Evolutionary conservation across 1,139 yeast species (phyloP).

Genomic region (Geotrichum cucujoidarum): DNA sequence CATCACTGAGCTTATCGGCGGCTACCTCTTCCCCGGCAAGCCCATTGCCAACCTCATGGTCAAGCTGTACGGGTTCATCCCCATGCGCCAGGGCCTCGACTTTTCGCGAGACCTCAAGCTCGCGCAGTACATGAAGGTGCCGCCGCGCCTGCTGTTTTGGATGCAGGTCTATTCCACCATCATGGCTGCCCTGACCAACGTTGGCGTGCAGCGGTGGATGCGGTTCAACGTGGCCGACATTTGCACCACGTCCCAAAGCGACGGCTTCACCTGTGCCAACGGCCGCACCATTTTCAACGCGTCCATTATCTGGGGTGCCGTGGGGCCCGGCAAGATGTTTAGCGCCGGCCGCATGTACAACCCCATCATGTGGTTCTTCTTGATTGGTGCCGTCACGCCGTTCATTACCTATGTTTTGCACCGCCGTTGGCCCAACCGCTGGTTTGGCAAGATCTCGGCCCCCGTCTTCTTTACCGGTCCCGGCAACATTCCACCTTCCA

Average conservation of each 20-base stretch:
- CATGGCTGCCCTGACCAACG: slow-evolving; percentile 34
- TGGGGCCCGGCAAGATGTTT: slow-evolving; percentile 48
- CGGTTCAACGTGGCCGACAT: slow-evolving; percentile 41
- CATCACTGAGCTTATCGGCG: slow-evolving; percentile 47
- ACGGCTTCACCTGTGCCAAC: slow-evolving; percentile 44
- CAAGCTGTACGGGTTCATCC: slow-evolving; percentile 48
- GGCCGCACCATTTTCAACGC: slow-evolving; percentile 44
- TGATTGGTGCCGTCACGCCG: slow-evolving; percentile 40
- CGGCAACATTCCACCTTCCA: slow-evolving; percentile 42
- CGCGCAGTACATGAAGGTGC: slow-evolving; percentile 43
- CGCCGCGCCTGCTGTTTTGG: slow-evolving; percentile 40
- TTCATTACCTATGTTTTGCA: slow-evolving; percentile 41
- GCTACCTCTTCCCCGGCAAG: slow-evolving; percentile 49
- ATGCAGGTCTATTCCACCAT: slow-evolving; percentile 41
- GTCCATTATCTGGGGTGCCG: slow-evolving; percentile 53
- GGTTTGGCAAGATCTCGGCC: slow-evolving; percentile 37
- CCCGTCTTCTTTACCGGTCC: slow-evolving; percentile 43
- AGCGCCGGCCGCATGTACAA: slow-evolving; percentile 33
- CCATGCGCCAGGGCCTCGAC: slow-evolving; percentile 46
- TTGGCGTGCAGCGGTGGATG: slow-evolving; percentile 41
- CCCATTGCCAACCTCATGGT: slow-evolving; percentile 48
- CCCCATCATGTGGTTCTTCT: slow-evolving; percentile 39
- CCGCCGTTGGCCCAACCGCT: slow-evolving; percentile 42
- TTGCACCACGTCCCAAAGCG: slow-evolving; percentile 41
- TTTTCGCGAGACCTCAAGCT: slow-evolving; percentile 46